Conservation (phyloP, 2,329 filamentous ascomycete species). For the Cladosporium halotolerans region DNA sequence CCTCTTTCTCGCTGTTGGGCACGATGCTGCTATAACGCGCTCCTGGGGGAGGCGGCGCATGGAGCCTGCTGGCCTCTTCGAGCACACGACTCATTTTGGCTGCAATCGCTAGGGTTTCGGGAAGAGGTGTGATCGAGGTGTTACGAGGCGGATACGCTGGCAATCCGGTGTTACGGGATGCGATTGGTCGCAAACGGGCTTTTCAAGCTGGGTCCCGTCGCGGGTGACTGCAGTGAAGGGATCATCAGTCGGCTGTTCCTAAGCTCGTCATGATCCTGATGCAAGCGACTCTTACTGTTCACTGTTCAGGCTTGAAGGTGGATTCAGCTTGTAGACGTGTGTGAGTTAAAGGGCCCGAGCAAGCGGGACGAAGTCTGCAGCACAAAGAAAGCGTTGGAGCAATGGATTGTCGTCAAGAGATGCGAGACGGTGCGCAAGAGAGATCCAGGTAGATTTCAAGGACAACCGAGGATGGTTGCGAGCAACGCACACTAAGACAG, state of each 20-base stretch:
- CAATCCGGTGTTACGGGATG: constrained; percentile 1
- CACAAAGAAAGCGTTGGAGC: background rate
- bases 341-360: too few species aligned
- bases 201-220: background rate
- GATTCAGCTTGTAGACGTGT: too few species aligned
- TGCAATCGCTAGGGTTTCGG: background rate
- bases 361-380: too few species aligned
- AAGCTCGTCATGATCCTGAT: too few species aligned
- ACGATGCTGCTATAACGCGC: constrained; percentile 72
- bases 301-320: too few species aligned
- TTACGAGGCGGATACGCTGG: background rate
- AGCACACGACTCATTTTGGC: constrained; percentile 14
- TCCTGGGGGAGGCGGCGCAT: constrained; percentile 62
- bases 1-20: constrained; percentile 66
- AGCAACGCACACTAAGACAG: background rate
- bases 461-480: background rate
- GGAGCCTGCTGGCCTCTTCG: constrained; percentile 43
- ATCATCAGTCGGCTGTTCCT: background rate
- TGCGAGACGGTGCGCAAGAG: background rate
- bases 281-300: too few species aligned
- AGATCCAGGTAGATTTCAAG: background rate
- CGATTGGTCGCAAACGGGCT: background rate
- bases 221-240: background rate
- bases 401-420: background rate
- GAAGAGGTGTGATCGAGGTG: background rate